Percentiles rank a stretch among this genome's conserved stretches.
Conservation (phyloP, 495 filamentous ascomycete genomes). For the Staphylotrichum longicolle region DNA sequence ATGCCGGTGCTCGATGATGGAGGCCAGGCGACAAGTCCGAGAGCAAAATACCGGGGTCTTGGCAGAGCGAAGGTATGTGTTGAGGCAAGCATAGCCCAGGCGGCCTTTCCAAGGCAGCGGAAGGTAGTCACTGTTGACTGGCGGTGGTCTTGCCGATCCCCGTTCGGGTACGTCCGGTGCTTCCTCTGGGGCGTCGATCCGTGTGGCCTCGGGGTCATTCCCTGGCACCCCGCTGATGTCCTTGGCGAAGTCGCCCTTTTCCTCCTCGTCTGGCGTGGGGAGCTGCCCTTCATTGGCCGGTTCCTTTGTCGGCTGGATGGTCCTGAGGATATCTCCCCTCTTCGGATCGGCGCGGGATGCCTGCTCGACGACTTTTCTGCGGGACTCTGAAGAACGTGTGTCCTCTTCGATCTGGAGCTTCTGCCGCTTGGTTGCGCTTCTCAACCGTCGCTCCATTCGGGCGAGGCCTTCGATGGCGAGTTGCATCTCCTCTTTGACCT, state of each 20-base stretch:
- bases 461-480: slow-evolving; percentile 33
- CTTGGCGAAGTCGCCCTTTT: slow-evolving; percentile 1
- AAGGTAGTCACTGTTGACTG: slow-evolving; percentile 81
- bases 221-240: background rate
- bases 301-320: background rate
- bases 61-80: slow-evolving; percentile 85
- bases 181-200: slow-evolving; percentile 25
- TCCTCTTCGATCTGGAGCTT: slow-evolving; percentile 32
- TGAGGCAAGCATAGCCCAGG: slow-evolving; percentile 87
- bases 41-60: slow-evolving; percentile 89
- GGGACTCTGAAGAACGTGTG: background rate
- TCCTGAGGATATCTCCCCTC: slow-evolving; percentile 1
- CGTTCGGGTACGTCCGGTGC: slow-evolving; percentile 45
- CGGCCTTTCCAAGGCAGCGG: slow-evolving; percentile 92
- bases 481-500: slow-evolving; percentile 26
- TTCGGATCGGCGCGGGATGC: background rate
- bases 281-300: background rate
- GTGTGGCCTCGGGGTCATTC: background rate
- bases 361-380: background rate
- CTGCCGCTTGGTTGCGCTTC: slow-evolving; percentile 30
- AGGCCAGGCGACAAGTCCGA: slow-evolving; percentile 85
- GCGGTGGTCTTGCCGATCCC: slow-evolving; percentile 58
- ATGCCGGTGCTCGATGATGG: slow-evolving; percentile 84
- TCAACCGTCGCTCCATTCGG: slow-evolving; percentile 31
- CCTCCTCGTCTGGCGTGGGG: slow-evolving; percentile 14